phyloP scores from a whole-genome alignment of 2,329 filamentous ascomycete species.

The Ustulina deusta region DNA sequence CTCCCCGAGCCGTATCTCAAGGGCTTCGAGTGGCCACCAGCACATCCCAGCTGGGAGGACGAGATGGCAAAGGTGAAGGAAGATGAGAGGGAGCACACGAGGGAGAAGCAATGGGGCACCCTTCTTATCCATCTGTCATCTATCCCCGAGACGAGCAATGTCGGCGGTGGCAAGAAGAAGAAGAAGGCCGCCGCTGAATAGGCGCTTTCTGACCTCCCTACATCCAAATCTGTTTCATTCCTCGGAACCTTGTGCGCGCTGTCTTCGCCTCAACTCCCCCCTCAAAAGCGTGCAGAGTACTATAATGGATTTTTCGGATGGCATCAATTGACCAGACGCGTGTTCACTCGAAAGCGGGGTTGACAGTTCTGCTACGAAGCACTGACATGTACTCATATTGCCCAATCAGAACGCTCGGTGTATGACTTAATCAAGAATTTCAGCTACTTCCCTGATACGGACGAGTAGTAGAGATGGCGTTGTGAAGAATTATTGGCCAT shows the following conservation, averaged over 20 bases:
- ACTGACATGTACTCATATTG: conserved; percentile 37
- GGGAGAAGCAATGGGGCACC: conserved; percentile 88
- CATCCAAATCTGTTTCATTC: conserved; percentile 55
- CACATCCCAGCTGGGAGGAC: conserved; percentile 40
- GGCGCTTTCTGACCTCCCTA: conserved; percentile 42
- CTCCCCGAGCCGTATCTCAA: conserved; percentile 87
- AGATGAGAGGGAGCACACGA: conserved; percentile 59
- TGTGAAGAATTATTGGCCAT: neutral
- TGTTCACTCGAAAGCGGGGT: conserved; percentile 15
- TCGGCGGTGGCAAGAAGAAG: conserved; percentile 71
- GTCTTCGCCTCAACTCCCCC: conserved; percentile 53
- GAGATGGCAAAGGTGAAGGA: conserved; percentile 38
- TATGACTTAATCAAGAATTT: conserved; percentile 30
- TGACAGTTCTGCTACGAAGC: conserved; percentile 22
- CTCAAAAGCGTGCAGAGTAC: conserved; percentile 55
- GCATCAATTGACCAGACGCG: conserved; percentile 25
- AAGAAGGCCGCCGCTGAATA: conserved; percentile 71
- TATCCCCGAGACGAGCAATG: conserved; percentile 66
- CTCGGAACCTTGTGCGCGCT: conserved; percentile 40
- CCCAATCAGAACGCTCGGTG: conserved; percentile 21
- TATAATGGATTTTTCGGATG: conserved; percentile 58
- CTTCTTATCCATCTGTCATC: conserved; percentile 90
- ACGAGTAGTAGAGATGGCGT: neutral
- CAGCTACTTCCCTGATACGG: neutral
- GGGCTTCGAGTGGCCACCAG: conserved; percentile 86